Evolutionary conservation across 768 basidiomycete species (phyloP).

Genomic region (Podaxis carcinomalis): DNA sequence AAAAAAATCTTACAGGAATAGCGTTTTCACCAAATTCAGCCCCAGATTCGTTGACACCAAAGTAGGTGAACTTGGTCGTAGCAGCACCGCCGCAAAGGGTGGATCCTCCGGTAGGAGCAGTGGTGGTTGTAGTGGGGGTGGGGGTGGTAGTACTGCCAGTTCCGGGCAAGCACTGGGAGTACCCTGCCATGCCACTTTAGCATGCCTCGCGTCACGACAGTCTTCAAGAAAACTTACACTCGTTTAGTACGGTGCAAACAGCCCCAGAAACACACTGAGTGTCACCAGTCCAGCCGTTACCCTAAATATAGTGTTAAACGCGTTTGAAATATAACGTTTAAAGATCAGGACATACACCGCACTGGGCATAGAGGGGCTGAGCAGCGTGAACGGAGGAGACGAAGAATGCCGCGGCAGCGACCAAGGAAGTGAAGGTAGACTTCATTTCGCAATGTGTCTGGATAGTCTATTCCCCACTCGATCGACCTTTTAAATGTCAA

Average conservation of each 20-base stretch:
- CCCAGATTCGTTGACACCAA: constrained; percentile 60
- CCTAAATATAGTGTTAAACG: constrained; percentile 20
- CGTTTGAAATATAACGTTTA: neutral
- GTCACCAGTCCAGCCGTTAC: constrained; percentile 35
- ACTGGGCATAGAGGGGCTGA: constrained; percentile 42
- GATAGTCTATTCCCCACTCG: neutral
- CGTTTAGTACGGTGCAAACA: constrained; percentile 33
- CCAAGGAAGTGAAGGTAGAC: constrained; percentile 24
- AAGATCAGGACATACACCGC: constrained; percentile 29
- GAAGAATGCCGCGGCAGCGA: constrained; percentile 19
- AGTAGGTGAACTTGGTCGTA: constrained; percentile 54
- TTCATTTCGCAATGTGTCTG: constrained; percentile 8
- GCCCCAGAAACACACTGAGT: constrained; percentile 38
- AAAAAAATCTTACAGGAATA: constrained; percentile 38
- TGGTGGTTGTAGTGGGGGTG: constrained; percentile 7
- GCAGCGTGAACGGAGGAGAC: constrained; percentile 19
- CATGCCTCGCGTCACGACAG: neutral
- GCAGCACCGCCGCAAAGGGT: constrained; percentile 11
- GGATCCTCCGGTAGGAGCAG: neutral
- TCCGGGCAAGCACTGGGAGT: constrained; percentile 40
- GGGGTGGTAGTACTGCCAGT: constrained; percentile 19
- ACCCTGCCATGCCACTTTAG: constrained; percentile 25
- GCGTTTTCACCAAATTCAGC: constrained; percentile 53
- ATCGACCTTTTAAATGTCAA: constrained; percentile 1
- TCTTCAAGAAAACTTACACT: constrained; percentile 26